Conservation (phyloP, 139 green algal species). For the Micromonas commoda region DNA sequence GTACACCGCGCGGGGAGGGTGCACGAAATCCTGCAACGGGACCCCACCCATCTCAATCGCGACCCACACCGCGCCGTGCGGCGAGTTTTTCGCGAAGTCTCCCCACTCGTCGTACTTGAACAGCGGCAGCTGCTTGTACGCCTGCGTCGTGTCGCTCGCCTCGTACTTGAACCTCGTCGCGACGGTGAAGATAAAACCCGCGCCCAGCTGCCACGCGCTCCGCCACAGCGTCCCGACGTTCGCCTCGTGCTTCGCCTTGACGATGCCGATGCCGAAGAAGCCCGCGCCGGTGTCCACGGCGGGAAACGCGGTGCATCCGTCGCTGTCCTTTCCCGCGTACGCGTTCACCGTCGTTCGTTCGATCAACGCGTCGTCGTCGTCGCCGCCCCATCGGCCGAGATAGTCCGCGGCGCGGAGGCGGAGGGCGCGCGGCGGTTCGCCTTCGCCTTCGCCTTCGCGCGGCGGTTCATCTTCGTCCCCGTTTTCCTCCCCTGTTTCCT, state of each 20-base stretch:
- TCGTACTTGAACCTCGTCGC: neutral
- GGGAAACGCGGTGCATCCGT: neutral
- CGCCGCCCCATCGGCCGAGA: too few relatives aligned
- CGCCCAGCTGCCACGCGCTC: neutral
- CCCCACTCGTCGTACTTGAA: neutral
- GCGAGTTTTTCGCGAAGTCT: neutral
- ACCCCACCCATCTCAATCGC: conserved; percentile 9
- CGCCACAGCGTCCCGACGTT: conserved; percentile 21
- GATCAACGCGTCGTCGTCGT: too few relatives aligned
- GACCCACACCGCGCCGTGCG: neutral
- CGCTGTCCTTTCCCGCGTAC: neutral
- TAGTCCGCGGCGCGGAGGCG: too few relatives aligned
- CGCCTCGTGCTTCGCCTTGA: neutral
- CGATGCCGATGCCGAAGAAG: conserved; percentile 12
- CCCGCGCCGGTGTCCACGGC: neutral
- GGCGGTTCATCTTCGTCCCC: too few relatives aligned
- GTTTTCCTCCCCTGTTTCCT: too few relatives aligned
- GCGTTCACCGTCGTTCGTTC: too few relatives aligned
- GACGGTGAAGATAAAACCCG: neutral
- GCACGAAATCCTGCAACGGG: conserved; percentile 3
- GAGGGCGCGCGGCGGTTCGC: too few relatives aligned
- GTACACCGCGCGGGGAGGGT: conserved; percentile 1
- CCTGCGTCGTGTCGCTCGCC: neutral
- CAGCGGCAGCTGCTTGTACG: neutral
- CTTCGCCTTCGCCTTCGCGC: too few relatives aligned